These are phyloP conservation scores for Ogataea neopini DNA, from an alignment of 805 yeast species.

Conservation along the genomic window DNA sequence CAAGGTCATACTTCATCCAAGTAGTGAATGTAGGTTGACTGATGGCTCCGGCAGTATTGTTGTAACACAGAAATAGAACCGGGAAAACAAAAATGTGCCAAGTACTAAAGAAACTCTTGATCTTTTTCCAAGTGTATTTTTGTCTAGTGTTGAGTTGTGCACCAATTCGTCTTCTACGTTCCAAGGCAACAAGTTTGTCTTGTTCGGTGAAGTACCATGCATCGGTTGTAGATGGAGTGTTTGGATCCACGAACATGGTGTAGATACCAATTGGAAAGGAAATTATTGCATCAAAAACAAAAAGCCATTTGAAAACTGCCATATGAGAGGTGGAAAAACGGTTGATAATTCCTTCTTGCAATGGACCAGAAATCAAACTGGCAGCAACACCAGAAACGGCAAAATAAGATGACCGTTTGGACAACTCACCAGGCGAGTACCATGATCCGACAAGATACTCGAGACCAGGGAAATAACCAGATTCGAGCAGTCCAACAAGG, in stretches of 20 bases:
- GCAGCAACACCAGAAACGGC: slow-evolving; percentile 39
- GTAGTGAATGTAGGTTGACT: slow-evolving; percentile 44
- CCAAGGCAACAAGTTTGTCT: slow-evolving; percentile 44
- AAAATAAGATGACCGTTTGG: slow-evolving; percentile 40
- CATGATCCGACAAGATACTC: slow-evolving; percentile 44
- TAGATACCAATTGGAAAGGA: slow-evolving; percentile 41
- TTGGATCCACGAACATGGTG: slow-evolving; percentile 46
- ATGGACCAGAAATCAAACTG: slow-evolving; percentile 39
- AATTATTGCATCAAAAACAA: slow-evolving; percentile 45
- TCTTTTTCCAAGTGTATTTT: slow-evolving; percentile 41
- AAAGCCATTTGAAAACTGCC: slow-evolving; percentile 47
- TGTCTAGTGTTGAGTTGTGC: slow-evolving; percentile 46
- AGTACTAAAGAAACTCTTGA: slow-evolving; percentile 42
- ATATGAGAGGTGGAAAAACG: slow-evolving; percentile 22
- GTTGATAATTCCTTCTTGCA: slow-evolving; percentile 37
- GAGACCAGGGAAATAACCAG: slow-evolving; percentile 52
- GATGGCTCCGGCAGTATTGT: slow-evolving; percentile 38
- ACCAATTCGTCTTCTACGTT: slow-evolving; percentile 42
- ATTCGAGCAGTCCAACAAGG: slow-evolving; percentile 45
- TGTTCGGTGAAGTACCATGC: slow-evolving; percentile 41
- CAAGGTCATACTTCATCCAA: slow-evolving; percentile 44
- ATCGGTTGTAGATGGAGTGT: slow-evolving; percentile 45
- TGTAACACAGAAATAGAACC: slow-evolving; percentile 38
- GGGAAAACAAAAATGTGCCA: slow-evolving; percentile 54
- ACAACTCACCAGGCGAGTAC: slow-evolving; percentile 37